Evolutionary conservation across 257 asterid species (phyloP), one percentile per base, ranked within the genome.

Genomic region (Fraxinus cuspidata): DNA sequence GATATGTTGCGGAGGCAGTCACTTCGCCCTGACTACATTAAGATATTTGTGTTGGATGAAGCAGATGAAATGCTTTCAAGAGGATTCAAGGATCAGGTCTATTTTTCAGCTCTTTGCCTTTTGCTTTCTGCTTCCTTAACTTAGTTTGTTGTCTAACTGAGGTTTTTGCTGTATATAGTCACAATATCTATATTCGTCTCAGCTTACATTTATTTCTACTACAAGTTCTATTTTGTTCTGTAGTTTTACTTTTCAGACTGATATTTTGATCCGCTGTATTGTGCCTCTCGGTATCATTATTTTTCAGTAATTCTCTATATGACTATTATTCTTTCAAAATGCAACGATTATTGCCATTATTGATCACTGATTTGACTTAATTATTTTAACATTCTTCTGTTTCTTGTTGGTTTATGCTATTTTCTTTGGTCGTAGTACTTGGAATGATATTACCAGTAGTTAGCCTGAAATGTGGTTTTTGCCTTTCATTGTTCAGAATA

Each of bases 1-100:
- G 89, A 86, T 76, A 83, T 86, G 89, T 77, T 86, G 73, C 83
- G 87, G 81, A 76, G 89, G 63, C 84, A 83, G 16, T 83, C 89
- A 13, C 89, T 86, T 73, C 89, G 85, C 64, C 87, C 89, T 28
- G 89, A 83, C 67, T 38, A 76, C 74, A 86, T 86, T 72, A 86
- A 83, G 84, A 86, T 86, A 83, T 86, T 86, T 70, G 89, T 86
- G 69, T 29, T 86, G 21, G 89, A 86, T 71, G 89, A 86, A 74
- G 89, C 89, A 71, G 89, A 86, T 83, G 89, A 86, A 75, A 86
- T 86, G 89, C 89, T 86, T 67, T 86, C 89, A 47, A 79, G 89
- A 71, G 89, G 89, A 42, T 83, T 83, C 77, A 86, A 86, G 74
- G 89, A 86, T 71, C 89, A 86, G 87, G 89, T 85, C 51, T 3